Evolutionary conservation across 2,329 filamentous ascomycete species (phyloP), one percentile per base, ranked within the genome.

Genomic region (Chalara sp.): DNA sequence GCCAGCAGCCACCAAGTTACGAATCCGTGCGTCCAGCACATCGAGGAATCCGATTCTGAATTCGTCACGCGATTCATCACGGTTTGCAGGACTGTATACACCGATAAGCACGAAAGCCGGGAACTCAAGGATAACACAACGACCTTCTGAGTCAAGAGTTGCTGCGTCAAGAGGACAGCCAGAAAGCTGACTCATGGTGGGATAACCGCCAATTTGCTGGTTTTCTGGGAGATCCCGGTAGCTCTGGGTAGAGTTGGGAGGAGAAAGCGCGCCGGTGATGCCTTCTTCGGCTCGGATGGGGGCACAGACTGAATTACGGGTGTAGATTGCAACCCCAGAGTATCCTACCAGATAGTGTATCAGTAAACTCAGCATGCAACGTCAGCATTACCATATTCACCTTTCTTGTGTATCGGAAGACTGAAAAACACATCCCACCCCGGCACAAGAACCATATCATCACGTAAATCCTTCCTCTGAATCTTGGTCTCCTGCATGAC

Each of bases 401-500:
- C 92, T 75, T 96, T 97, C 68, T 97, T 97, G 64, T 95, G 79
- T 65, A 85, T 89, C 0, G 93, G 93, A 29, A 99, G 74, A 65
- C 90, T 96, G 70, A 96, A 96, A 70, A 86, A 96, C 57, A 91
- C 91, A 66, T 99, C 93, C 92, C 92, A 99, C 10, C 93, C 93
- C 0, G 88, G 83, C 0, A 97, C 83, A 33, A 97, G 74, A 7
- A 97, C 91, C 89, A 97, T 97, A 61, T 97, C 93, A 75, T 97
- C 93, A 40, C 76, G 79, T 1, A 99, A 74, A 60, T 96, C 91
- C 65, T 96, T 96, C 51, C 86, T 80, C 65, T 97, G 93, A 40
- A 97, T 96, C 70, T 97, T 99, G 42, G 89, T 84, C 69, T 97
- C 93, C 68, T 99, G 93, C 74, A 97, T 90, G 52, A 96, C 78